Base-by-base conservation (phyloP, 139 green algal species). In the Eudorina sp. region DNA sequence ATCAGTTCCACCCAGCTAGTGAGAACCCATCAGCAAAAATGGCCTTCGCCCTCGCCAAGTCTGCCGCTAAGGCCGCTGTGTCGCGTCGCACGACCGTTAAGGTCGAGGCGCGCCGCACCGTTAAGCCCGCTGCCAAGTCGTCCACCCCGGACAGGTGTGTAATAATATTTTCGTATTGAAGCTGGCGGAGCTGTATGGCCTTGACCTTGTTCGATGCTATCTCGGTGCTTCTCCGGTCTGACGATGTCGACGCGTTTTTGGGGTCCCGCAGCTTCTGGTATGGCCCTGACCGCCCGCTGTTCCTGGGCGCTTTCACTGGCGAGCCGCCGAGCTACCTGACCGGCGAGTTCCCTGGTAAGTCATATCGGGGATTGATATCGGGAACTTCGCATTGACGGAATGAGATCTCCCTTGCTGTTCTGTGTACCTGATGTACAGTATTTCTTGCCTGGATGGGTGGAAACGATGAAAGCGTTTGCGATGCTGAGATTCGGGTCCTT, bases 281-380 rank as follows among this genome's bases (percentile, higher is more conserved):
- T 80, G 97, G 95, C 89, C 95, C 96, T 46, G 92, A 98, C 84
- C 94, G 97, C 86, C 93, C 95, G 60, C 96, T 96, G 89, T 99
- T 94, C 92, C 94, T 99, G 85, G 97, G 95, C 69, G 92, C 94
- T 89, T 98, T 97, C 95, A 95, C 92, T 90, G 93, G 94, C 64
- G 77, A 92, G 55, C 83, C 88, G 88, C 96, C 96, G 73, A 83
- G 88, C 68, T 98, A 98, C 96, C 93, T 98, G 77, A 97, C 90
- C 62, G 96, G 94, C 70, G 92, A 95, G 95, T 99, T 96, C 96
- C 92, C 97, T 78, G 97, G 96, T 96, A 98, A 73, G 73, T 76
- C 4, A 4, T 27, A 16, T 23, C 16, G 72, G 18, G 5, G 25
- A n/a, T n/a, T n/a, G n/a, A n/a, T n/a, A n/a, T n/a, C n/a, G n/a